phyloP scores from a whole-genome alignment of 495 filamentous ascomycete genomes.

The Penicillium manginii region DNA sequence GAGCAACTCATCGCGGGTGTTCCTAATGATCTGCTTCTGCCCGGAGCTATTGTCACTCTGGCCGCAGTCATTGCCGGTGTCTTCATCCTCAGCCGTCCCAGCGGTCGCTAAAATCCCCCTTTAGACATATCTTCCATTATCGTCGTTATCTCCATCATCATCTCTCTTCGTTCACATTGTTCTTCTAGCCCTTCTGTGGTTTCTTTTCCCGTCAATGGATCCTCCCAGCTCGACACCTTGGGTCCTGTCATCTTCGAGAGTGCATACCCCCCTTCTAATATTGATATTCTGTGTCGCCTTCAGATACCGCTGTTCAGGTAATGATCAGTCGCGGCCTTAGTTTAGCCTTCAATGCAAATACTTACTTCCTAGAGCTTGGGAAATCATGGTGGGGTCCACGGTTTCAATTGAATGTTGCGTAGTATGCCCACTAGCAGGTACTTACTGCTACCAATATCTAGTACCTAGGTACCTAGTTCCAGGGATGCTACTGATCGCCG shows the following conservation, averaged over 20 bases:
- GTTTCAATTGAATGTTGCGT: no score
- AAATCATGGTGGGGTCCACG: no score
- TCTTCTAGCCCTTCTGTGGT: conserved; percentile 21
- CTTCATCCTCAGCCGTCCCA: conserved; percentile 83
- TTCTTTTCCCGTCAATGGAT: conserved; percentile 19
- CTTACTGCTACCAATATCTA: no score
- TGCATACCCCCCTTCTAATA: conserved; percentile 36
- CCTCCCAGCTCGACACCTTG: conserved; percentile 18
- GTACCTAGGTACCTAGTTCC: no score
- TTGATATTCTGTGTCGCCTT: conserved; percentile 33
- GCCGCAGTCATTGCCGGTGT: conserved; percentile 93
- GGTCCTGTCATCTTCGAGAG: conserved; percentile 16
- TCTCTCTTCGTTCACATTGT: conserved; percentile 16
- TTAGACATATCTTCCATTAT: neutral
- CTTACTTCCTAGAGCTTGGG: conserved; percentile 7
- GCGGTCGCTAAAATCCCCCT: conserved; percentile 57
- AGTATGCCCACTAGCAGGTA: no score
- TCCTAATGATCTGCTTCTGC: conserved; percentile 91
- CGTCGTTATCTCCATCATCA: conserved; percentile 15
- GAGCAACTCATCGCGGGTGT: conserved; percentile 88
- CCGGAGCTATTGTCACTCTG: conserved; percentile 91
- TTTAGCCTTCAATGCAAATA: conserved; percentile 39
- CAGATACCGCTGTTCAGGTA: conserved; percentile 38
- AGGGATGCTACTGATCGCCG: no score
- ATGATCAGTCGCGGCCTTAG: conserved; percentile 27